Conservation (phyloP, 805 yeast genomes). For the Cyberlindnera lachancei region DNA sequence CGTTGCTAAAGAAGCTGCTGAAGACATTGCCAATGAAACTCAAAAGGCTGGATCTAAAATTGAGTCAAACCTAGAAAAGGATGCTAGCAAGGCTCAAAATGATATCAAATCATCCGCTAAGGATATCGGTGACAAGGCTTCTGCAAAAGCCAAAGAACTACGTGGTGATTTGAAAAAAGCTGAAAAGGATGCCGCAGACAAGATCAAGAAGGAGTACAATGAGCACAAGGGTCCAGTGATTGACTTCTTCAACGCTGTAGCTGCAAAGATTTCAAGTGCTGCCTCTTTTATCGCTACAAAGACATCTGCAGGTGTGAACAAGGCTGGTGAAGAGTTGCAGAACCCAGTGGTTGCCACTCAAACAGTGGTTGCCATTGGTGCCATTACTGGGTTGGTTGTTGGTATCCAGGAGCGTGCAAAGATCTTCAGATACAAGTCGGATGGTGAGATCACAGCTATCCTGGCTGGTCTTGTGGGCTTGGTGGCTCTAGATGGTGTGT, state of each 20-base stretch:
- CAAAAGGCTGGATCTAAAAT: constrained; percentile 8
- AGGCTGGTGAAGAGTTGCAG: constrained; percentile 37
- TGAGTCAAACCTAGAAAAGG: constrained; percentile 3
- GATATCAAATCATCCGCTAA: constrained; percentile 14
- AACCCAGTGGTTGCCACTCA: constrained; percentile 59
- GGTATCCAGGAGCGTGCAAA: constrained; percentile 45
- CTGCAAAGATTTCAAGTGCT: constrained; percentile 17
- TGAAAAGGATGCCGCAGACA: constrained; percentile 27
- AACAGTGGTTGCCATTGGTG: constrained; percentile 39
- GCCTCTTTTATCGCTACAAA: constrained; percentile 15
- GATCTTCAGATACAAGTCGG: constrained; percentile 35
- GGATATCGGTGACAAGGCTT: constrained; percentile 14
- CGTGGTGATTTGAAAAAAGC: constrained; percentile 23
- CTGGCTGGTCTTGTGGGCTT: constrained; percentile 48
- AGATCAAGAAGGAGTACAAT: constrained; percentile 25
- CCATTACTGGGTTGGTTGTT: constrained; percentile 39
- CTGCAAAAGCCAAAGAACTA: constrained; percentile 20
- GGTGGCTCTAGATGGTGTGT: constrained; percentile 44
- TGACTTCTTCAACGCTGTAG: constrained; percentile 15
- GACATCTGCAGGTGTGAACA: constrained; percentile 15
- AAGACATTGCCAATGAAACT: constrained; percentile 13
- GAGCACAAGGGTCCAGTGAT: constrained; percentile 22
- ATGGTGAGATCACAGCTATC: constrained; percentile 40
- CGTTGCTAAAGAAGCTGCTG: constrained; percentile 14
- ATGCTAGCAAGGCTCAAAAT: constrained; percentile 17